Base-by-base conservation (phyloP, 78 protist species). In the Dictyostelium intermedium region DNA sequence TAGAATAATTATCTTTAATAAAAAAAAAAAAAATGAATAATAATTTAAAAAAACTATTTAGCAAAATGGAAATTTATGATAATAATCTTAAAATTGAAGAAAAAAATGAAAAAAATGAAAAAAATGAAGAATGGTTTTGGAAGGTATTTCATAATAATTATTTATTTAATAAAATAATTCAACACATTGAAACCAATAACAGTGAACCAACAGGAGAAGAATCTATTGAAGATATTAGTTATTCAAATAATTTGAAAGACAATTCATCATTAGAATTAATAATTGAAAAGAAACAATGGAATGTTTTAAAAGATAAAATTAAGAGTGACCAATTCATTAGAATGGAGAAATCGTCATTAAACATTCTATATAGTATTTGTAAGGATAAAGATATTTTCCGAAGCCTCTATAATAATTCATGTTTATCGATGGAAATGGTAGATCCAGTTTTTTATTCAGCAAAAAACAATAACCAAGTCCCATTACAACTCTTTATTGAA, bases 261-360 rank as follows among this genome's bases (percentile, higher is more conserved):
- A 34, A 34, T 4, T 30, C 39, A 72, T 34, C 39, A 16, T 72
- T 72, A 16, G 79, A 27, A 34, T 34, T 27, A 8, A 32, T 72
- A 16, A 34, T 72, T 34, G 79, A 72, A 34, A 72, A 72, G 27
- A 34, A 72, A 72, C 79, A 34, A 34, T 72, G 79, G 79, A 35
- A 16, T 32, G 4, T 34, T 16, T 18, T 72, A 34, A 34, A 32
- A 34, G 79, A 72, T 34, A 72, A 72, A 72, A 34, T 72, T 13
- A 32, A 16, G 4, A 32, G 10, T 34, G 18, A 34, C 18, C 79
- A 72, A 34, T 72, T 30, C 20, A 72, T 72, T 3, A 32, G 35
- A 30, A 30, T 72, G 23, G 79, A 72, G 37, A 72, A 72, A 72
- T 72, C 79, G 18, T 72, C 79, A 72, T 34, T 72, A 72, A 34